Base-by-base conservation (phyloP, 805 yeast genomes). In the Candida ovalis region DNA sequence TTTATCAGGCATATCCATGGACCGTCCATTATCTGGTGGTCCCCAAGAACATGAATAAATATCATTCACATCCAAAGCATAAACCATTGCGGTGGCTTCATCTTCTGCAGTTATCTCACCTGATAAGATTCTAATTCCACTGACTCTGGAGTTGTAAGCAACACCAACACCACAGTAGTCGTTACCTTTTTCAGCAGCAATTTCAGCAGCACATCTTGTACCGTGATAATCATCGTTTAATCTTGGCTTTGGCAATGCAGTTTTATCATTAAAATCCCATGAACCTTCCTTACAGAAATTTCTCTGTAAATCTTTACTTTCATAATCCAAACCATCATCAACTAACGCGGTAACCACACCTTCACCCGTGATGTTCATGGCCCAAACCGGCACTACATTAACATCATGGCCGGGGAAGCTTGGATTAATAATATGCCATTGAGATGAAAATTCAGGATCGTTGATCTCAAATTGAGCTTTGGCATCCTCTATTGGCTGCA, bases 11-110 rank as follows among this genome's bases (percentile, higher is more conserved):
- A 81, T 94, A 45, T 88, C 90, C 76, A 94, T 80, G 1, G 96
- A 79, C 48, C 66, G 74, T 0, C 99, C 99, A 64, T 92, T 88
- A 66, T 94, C 99, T 2, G 89, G 78, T 2, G 99, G 99, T 7
- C 99, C 99, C 99, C 99, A 94, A 3, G 97, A 89, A 67, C 99
- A 94, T 3, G 96, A 88, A 64, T 90, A 94, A 36, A 94, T 94
- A 65, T 94, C 96, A 66, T 94, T 94, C 24, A 80, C 78, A 52
- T 88, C 91, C 53, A 86, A 70, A 0, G 82, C 91, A 66, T 87
- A 86, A 33, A 87, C 75, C 74, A 94, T 72, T 1, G 98, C 86
- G 2, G 86, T 80, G 0, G 98, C 98, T 67, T 94, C 99, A 53
- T 91, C 96, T 49, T 84, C 96, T 2, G 88, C 72, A 2, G 92